phyloP scores from a whole-genome alignment of 805 yeast genomes.

The Myxozyma geophila region DNA sequence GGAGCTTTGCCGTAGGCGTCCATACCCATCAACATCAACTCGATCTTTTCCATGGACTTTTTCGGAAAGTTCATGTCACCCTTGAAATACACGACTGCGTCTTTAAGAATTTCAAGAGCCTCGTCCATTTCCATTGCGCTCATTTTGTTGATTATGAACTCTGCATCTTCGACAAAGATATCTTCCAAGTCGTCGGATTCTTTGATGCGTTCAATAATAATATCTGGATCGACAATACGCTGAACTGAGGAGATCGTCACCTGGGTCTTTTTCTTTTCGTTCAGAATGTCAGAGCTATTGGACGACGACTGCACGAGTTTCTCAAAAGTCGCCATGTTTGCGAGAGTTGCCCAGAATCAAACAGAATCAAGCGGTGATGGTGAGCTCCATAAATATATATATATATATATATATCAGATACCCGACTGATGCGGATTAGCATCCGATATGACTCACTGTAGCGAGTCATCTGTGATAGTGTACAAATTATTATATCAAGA shows the following conservation, averaged over 20 bases:
- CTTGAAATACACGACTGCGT: constrained; percentile 47
- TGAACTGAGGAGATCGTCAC: neutral
- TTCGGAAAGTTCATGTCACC: constrained; percentile 54
- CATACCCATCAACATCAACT: constrained; percentile 18
- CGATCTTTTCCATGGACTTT: constrained; percentile 46
- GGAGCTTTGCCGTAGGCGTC: constrained; percentile 24
- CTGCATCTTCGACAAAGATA: constrained; percentile 23
- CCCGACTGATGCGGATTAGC: no score
- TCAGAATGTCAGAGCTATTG: no score
- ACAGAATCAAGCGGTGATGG: no score
- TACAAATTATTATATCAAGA: no score
- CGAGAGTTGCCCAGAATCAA: no score
- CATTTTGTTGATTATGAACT: constrained; percentile 19
- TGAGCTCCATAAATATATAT: no score
- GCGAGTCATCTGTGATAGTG: no score
- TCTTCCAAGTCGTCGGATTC: constrained; percentile 21
- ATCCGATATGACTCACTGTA: no score
- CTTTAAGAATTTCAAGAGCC: constrained; percentile 47
- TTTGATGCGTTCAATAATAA: constrained; percentile 15
- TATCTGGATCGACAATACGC: constrained; percentile 24
- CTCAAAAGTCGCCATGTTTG: no score
- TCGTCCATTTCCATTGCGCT: constrained; percentile 37
- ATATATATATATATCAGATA: no score
- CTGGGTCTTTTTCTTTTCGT: neutral
- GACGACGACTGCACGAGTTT: no score